Evolutionary conservation across 805 yeast genomes (phyloP).

Genomic region (Metschnikowia lochheadii): DNA sequence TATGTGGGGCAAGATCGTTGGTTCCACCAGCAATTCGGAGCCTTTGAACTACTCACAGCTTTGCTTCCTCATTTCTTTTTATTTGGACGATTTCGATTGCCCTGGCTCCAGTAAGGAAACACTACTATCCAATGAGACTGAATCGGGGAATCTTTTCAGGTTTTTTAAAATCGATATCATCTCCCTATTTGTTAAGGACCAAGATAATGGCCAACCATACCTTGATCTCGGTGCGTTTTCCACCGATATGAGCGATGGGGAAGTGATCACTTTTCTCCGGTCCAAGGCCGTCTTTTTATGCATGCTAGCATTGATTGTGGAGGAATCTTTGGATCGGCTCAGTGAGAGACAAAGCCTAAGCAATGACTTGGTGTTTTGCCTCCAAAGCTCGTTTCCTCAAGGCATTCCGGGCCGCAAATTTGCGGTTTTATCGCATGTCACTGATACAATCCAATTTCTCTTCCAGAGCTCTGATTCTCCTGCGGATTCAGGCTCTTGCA

Average conservation of each 20-base stretch:
- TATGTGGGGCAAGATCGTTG: slow-evolving; percentile 26
- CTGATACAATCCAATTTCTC: slow-evolving; percentile 2
- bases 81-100: slow-evolving; percentile 18
- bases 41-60: slow-evolving; percentile 22
- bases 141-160: slow-evolving; percentile 22
- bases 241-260: slow-evolving; percentile 15
- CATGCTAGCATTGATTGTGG: slow-evolving; percentile 29
- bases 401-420: slow-evolving; percentile 3
- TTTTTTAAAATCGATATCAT: slow-evolving; percentile 26
- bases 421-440: not conserved
- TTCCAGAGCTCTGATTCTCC: slow-evolving; percentile 12
- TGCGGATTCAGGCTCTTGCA: slow-evolving; percentile 1
- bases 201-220: slow-evolving; percentile 11
- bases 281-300: slow-evolving; percentile 27
- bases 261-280: slow-evolving; percentile 16
- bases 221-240: slow-evolving; percentile 12
- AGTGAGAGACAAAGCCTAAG: slow-evolving; percentile 1
- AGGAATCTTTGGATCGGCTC: slow-evolving; percentile 25
- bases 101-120: slow-evolving; percentile 1
- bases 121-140: slow-evolving; percentile 12
- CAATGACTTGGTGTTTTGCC: not conserved
- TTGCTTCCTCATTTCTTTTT: slow-evolving; percentile 28
- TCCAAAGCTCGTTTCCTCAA: slow-evolving; percentile 1
- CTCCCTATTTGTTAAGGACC: slow-evolving; percentile 16
- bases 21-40: slow-evolving; percentile 18